A percentile compares a stretch with the other conserved stretches of the same genome.
These are phyloP conservation scores for Oryza meridionalis DNA, from an alignment of 176 grass and related monocot species.

Conservation along the genomic window DNA sequence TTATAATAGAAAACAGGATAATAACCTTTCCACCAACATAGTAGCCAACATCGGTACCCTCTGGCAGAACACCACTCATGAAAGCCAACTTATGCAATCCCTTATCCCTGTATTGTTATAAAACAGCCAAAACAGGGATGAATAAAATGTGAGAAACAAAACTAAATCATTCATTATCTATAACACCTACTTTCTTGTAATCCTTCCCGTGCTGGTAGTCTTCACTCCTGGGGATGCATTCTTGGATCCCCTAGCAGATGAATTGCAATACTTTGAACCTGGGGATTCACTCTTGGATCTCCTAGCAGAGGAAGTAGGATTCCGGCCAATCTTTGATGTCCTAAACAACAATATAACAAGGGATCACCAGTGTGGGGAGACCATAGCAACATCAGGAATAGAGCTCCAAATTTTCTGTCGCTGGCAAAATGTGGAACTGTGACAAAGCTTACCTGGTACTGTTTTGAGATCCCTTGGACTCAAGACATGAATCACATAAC, in stretches of 20 bases:
- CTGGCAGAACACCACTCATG: slow-evolving; percentile 70
- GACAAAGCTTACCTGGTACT: slow-evolving; percentile 41
- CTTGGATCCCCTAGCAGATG: slow-evolving; percentile 49
- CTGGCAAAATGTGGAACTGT: slow-evolving; percentile 18
- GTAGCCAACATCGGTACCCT: slow-evolving; percentile 79
- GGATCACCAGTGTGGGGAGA: neutral
- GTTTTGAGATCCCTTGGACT: slow-evolving; percentile 41
- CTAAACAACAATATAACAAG: slow-evolving; percentile 44
- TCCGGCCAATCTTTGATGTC: slow-evolving; percentile 27
- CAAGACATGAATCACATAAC: slow-evolving; percentile 63
- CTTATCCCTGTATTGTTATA: slow-evolving; percentile 48
- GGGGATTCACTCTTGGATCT: slow-evolving; percentile 49
- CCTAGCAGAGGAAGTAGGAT: slow-evolving; percentile 40
- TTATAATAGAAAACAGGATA: slow-evolving; percentile 3
- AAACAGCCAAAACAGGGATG: slow-evolving; percentile 27
- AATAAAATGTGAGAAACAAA: slow-evolving; percentile 27
- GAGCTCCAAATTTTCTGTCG: neutral
- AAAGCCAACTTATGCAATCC: slow-evolving; percentile 78
- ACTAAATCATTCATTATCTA: neutral
- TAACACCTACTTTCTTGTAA: slow-evolving; percentile 70
- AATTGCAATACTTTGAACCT: slow-evolving; percentile 39
- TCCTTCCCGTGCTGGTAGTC: slow-evolving; percentile 43
- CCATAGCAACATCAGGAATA: neutral
- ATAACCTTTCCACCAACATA: slow-evolving; percentile 85
- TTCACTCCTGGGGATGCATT: slow-evolving; percentile 49